phyloP scores from a whole-genome alignment of 1,284 basidiomycete species.

The Polyporus tsugae region DNA sequence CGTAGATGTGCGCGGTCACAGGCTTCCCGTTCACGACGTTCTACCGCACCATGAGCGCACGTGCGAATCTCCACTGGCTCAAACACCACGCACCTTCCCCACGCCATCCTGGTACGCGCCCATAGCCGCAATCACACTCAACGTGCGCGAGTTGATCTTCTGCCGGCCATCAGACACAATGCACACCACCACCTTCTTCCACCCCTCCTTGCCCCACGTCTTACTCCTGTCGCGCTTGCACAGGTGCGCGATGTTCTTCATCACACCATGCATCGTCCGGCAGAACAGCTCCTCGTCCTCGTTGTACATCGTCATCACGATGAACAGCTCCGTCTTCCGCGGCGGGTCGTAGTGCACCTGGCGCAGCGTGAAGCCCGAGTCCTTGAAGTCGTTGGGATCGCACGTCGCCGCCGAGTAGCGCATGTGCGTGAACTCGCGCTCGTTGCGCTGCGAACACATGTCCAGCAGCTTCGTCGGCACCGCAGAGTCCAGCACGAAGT shows the following conservation, averaged over 20 bases:
- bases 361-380: constrained; percentile 82
- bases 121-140: constrained; percentile 89
- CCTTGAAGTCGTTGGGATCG: constrained; percentile 90
- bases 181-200: constrained; percentile 89
- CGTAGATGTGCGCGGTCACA: constrained; percentile 94
- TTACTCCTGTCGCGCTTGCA: constrained; percentile 86
- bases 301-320: constrained; percentile 85
- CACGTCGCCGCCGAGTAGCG: constrained; percentile 93
- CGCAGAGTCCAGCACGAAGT: constrained; percentile 88
- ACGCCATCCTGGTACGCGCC: constrained; percentile 86
- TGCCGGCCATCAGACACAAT: constrained; percentile 79
- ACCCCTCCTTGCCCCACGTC: constrained; percentile 96
- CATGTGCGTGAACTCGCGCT: constrained; percentile 95
- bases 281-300: constrained; percentile 83
- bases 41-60: constrained; percentile 41
- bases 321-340: constrained; percentile 84
- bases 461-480: constrained; percentile 89
- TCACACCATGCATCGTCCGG: constrained; percentile 92
- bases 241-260: constrained; percentile 87
- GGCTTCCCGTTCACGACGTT: constrained; percentile 87
- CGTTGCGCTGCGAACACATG: constrained; percentile 76
- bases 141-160: constrained; percentile 88
- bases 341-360: constrained; percentile 87
- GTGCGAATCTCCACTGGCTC: not conserved
- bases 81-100: constrained; percentile 68